Percentiles rank a stretch among this genome's conserved stretches.
These are phyloP conservation scores for Eremochloa ophiuroides DNA, from an alignment of 176 grass and related monocot species.

Conservation along the genomic window DNA sequence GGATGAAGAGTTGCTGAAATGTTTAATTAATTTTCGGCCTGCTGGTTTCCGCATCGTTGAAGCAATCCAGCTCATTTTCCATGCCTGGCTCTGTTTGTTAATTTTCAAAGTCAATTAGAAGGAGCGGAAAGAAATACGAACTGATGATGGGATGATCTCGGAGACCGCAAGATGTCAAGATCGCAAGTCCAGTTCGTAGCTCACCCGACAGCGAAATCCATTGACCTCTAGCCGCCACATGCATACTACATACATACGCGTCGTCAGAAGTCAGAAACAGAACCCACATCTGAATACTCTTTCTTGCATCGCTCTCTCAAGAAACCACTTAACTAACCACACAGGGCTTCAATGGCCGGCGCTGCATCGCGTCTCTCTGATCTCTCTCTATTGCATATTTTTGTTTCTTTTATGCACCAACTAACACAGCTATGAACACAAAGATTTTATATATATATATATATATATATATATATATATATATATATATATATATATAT, in stretches of 20 bases:
- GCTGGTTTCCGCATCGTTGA: background rate
- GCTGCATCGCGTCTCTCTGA: background rate
- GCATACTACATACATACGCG: background rate
- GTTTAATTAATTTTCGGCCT: no score
- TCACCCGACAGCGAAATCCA: slow-evolving; percentile 28
- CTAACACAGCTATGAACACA: no score
- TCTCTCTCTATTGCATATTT: no score
- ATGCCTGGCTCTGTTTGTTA: background rate
- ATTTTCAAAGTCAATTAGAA: background rate
- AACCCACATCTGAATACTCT: background rate
- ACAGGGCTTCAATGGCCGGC: background rate
- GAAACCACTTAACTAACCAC: background rate
- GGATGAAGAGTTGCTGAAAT: background rate
- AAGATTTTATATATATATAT: no score
- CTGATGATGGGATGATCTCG: no score
- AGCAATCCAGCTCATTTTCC: slow-evolving; percentile 4
- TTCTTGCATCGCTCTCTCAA: background rate
- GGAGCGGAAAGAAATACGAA: background rate
- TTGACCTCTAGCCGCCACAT: slow-evolving; percentile 18
- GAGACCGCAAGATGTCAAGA: background rate
- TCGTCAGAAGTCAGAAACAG: background rate
- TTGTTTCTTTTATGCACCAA: background rate
- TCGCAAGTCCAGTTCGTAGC: slow-evolving; percentile 14
- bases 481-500: no score
- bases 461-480: no score